phyloP scores from a whole-genome alignment of 2,329 filamentous ascomycete species.

The Tolypocladium pustulatum region DNA sequence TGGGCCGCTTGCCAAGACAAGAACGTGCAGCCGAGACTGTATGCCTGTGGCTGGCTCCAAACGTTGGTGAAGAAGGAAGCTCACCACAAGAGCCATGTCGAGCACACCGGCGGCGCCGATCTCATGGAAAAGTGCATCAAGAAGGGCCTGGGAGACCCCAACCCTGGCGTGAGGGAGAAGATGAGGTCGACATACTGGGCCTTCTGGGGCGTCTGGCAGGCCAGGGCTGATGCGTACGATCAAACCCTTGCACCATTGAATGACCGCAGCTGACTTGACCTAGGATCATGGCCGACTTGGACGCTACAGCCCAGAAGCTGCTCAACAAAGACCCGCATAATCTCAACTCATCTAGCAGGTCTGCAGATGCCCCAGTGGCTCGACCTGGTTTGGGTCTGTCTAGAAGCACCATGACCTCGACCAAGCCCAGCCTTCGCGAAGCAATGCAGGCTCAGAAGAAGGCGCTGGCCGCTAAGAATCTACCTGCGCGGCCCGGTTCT shows the following conservation, averaged over 20 bases:
- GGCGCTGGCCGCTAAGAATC: conserved; percentile 37
- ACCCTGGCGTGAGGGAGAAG: conserved; percentile 79
- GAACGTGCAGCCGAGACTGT: conserved; percentile 77
- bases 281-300: conserved; percentile 70
- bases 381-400: conserved; percentile 51
- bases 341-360: conserved; percentile 54
- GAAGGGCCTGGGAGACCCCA: conserved; percentile 80
- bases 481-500: conserved; percentile 49
- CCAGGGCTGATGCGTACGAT: conserved; percentile 61
- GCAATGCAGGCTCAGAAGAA: conserved; percentile 76
- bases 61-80: conserved; percentile 70
- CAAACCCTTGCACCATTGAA: not conserved
- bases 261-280: conserved; percentile 10
- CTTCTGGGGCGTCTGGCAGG: conserved; percentile 68
- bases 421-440: conserved; percentile 65
- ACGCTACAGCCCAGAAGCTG: conserved; percentile 66
- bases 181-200: conserved; percentile 82
- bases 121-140: conserved; percentile 79
- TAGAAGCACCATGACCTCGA: conserved; percentile 47
- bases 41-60: conserved; percentile 72
- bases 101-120: conserved; percentile 76
- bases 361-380: conserved; percentile 32
- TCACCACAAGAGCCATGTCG: conserved; percentile 69
- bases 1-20: conserved; percentile 80
- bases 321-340: conserved; percentile 79